Conservation (phyloP, 208 protist genomes). For the Trypanosoma melophagium region DNA sequence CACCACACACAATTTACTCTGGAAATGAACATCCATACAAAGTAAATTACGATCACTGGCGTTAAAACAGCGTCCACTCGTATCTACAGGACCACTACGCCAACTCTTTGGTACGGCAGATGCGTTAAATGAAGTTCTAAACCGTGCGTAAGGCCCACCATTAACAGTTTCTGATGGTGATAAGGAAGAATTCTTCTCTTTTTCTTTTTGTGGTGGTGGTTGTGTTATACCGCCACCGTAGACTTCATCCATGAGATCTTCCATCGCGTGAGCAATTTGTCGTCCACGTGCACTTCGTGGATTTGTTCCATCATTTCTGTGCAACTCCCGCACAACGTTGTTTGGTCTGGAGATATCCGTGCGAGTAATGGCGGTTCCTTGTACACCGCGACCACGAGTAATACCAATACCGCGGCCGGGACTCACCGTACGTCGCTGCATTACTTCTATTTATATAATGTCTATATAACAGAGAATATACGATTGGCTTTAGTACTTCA, state of each 20-base stretch:
- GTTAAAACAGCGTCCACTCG: conserved; percentile 57
- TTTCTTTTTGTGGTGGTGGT: conserved; percentile 9
- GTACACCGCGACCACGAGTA: conserved; percentile 1
- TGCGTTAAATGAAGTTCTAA: conserved; percentile 17
- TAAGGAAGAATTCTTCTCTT: background rate
- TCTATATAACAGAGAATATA: too few relatives aligned
- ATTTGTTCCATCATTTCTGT: conserved; percentile 35
- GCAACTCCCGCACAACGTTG: conserved; percentile 34
- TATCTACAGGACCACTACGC: conserved; percentile 48
- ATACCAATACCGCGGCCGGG: conserved; percentile 10
- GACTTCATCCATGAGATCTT: conserved; percentile 58
- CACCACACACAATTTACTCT: conserved; percentile 51
- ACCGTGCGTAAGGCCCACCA: conserved; percentile 23
- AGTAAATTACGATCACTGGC: conserved; percentile 84
- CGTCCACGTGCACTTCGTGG: conserved; percentile 33
- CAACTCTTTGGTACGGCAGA: conserved; percentile 31
- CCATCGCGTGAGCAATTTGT: conserved; percentile 55
- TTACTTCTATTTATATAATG: background rate
- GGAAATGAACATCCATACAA: conserved; percentile 77
- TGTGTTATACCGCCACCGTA: conserved; percentile 37
- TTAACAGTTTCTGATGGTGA: background rate
- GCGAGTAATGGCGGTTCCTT: conserved; percentile 12
- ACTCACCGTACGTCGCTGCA: conserved; percentile 22
- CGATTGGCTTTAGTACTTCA: too few relatives aligned
- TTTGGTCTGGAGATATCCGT: conserved; percentile 17